A percentile compares a stretch with the other conserved stretches of the same genome.
These are phyloP conservation scores for Termitomyces bulborhizus DNA, from an alignment of 768 basidiomycete genomes.

Conservation along the genomic window DNA sequence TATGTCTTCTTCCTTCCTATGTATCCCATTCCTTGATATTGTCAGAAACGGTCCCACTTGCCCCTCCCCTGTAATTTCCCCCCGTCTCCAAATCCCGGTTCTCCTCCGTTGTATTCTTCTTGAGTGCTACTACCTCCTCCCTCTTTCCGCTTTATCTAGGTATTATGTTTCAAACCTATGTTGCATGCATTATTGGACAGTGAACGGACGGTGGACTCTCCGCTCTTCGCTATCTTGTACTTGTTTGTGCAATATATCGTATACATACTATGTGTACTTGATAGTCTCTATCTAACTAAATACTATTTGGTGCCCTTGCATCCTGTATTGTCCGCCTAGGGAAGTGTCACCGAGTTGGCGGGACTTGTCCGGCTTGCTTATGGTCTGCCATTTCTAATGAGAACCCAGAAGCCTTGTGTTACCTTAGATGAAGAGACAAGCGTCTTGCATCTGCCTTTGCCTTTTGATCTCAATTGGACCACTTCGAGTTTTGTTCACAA, in stretches of 20 bases:
- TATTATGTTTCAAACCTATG: slow-evolving; percentile 8
- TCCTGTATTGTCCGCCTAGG: no score
- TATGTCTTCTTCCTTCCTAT: background rate
- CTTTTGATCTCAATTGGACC: no score
- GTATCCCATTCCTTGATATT: background rate
- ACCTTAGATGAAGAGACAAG: no score
- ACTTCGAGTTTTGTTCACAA: no score
- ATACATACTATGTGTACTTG: slow-evolving; percentile 5
- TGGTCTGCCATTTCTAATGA: no score
- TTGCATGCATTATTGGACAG: slow-evolving; percentile 31
- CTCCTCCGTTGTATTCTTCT: background rate
- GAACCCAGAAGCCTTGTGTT: no score
- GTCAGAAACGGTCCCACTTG: background rate
- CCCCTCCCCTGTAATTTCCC: background rate
- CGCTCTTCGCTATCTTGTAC: slow-evolving; percentile 48
- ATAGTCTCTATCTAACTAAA: background rate
- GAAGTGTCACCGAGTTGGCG: no score
- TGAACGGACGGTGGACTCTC: slow-evolving; percentile 50
- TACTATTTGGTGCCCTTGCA: no score
- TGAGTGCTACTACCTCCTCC: background rate
- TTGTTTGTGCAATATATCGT: slow-evolving; percentile 26
- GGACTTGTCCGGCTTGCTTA: no score
- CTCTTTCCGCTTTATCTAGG: background rate
- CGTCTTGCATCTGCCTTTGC: no score
- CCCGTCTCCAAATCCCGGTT: slow-evolving; percentile 11